Conservation (phyloP, 129 eudicot genomes). For the Lactuca saligna region DNA sequence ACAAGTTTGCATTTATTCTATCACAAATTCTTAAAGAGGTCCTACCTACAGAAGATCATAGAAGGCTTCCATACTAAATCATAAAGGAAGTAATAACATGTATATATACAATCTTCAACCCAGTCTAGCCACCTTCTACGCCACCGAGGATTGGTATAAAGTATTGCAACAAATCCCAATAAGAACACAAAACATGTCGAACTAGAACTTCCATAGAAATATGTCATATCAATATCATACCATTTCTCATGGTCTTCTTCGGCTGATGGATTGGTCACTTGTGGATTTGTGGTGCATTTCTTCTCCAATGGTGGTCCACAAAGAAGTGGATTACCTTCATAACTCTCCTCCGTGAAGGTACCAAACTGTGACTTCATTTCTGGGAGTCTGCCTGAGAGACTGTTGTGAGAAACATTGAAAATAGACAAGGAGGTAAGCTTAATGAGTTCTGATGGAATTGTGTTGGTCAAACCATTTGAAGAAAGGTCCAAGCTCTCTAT, state of each 20-base stretch:
- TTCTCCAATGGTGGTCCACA: constrained; percentile 21
- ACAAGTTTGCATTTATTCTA: no score
- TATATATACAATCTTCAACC: constrained; percentile 19
- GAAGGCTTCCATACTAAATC: no score
- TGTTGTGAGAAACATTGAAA: constrained; percentile 20
- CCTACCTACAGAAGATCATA: no score
- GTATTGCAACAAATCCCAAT: constrained; percentile 7
- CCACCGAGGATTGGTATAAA: constrained; percentile 25
- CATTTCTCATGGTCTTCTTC: constrained; percentile 21
- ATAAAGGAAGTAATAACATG: neutral
- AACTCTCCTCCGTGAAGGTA: constrained; percentile 13
- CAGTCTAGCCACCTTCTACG: constrained; percentile 7
- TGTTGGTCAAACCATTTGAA: neutral
- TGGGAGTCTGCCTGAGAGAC: constrained; percentile 23
- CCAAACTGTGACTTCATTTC: constrained; percentile 22
- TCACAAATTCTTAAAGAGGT: no score
- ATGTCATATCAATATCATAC: constrained; percentile 24
- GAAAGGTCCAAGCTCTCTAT: constrained; percentile 25
- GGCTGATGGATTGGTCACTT: neutral
- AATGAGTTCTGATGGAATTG: constrained; percentile 5
- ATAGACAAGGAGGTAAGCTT: neutral
- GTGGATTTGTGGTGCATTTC: neutral
- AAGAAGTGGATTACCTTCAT: constrained; percentile 18
- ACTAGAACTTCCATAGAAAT: constrained; percentile 20
- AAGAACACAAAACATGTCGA: constrained; percentile 20